phyloP scores from a whole-genome alignment of 2,329 filamentous ascomycete species.

The Aureobasidium sp. region DNA sequence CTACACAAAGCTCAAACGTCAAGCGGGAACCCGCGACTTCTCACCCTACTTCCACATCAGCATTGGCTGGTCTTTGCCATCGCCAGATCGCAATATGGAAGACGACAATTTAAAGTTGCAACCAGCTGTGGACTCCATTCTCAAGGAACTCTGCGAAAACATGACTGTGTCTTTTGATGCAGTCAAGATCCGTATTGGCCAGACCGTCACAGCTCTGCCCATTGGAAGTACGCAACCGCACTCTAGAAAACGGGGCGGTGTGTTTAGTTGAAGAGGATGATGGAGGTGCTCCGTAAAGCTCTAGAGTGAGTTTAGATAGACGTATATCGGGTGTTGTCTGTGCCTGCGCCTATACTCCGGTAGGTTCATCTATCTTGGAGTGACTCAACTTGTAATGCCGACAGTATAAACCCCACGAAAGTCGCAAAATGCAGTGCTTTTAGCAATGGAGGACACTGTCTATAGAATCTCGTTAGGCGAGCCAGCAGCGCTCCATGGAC shows the following conservation, averaged over 20 bases:
- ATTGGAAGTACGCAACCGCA: slow-evolving; percentile 16
- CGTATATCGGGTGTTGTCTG: not conserved
- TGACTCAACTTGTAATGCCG: not conserved
- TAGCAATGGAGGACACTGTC: not conserved
- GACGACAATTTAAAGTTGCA: slow-evolving; percentile 16
- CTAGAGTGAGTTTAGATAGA: not conserved
- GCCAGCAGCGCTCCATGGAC: not conserved
- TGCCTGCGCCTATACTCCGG: not conserved
- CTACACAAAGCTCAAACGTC: slow-evolving; percentile 43
- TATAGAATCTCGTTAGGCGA: not conserved
- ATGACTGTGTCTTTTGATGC: slow-evolving; percentile 31
- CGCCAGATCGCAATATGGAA: not conserved
- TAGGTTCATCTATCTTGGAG: not conserved
- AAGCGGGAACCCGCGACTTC: slow-evolving; percentile 31
- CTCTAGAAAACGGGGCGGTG: not conserved
- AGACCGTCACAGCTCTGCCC: slow-evolving; percentile 26
- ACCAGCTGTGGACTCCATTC: slow-evolving; percentile 16
- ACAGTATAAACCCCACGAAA: not conserved
- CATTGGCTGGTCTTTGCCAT: slow-evolving; percentile 70
- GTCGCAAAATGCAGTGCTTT: not conserved
- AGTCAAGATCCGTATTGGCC: slow-evolving; percentile 45
- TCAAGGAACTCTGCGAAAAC: slow-evolving; percentile 1
- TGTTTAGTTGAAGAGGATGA: not conserved
- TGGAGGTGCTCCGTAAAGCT: not conserved
- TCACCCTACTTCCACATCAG: slow-evolving; percentile 67